Evolutionary conservation across 257 asterid species (phyloP), one percentile per base, ranked within the genome.

Genomic region (Penstemon newberryi): DNA sequence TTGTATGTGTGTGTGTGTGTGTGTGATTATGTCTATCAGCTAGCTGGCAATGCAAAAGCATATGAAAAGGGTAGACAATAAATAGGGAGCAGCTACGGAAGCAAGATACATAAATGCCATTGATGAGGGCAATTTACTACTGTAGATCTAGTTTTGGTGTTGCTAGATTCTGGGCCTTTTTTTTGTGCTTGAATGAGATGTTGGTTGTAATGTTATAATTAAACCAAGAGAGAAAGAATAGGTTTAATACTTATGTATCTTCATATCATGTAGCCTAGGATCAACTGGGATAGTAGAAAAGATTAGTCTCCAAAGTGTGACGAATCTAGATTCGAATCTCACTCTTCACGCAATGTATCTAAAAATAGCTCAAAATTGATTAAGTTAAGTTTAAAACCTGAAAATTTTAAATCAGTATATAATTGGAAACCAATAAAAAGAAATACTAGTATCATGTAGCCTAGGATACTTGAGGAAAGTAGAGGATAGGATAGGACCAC

Each of bases 1-100:
- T 33, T 60, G 44, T 69, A 15, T 15, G 53, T 70, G 61, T 60
- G 39, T 70, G 53, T 70, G 61, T 60, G 39, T 70, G 60, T 47
- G 54, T 56, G 46, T 69, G 64, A 56, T 40, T 6, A 7, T 15
- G 40, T 44, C 33, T 60, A 44, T 53, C 60, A 37, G 61, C 56
- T 68, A 74, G 82, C 73, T 77, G 73, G 75, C 82, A 73, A 50
- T 66, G 66, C 18, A 33, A 53, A 73, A 59, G 73, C 69, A 60
- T 67, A 47, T 54, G 61, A 54, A 57, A 50, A 36, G 47, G 33
- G 38, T 19, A 36, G 69, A 56, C 67, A 72, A 65, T 65, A 65
- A 63, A 71, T 63, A 5, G 13, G 46, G 9, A 5, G 67, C 49
- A 8, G 68, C 52, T 43, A 42, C 70, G 9, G 8, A 59, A 75